Evolutionary conservation across 1,284 basidiomycete genomes (phyloP).

Genomic region (Schizophyllum amplum): DNA sequence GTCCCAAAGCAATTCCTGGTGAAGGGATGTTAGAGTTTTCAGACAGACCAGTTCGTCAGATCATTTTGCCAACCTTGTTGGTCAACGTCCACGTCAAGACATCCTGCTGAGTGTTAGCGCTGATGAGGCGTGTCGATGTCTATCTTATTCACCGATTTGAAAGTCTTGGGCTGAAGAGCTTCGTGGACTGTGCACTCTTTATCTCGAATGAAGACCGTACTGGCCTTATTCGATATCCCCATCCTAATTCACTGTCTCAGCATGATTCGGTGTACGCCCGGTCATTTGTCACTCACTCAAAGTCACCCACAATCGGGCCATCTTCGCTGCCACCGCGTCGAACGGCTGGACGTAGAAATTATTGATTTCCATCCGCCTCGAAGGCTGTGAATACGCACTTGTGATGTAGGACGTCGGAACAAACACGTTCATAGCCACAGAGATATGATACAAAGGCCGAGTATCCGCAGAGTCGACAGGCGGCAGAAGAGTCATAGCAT

Average conservation of each 20-base stretch:
- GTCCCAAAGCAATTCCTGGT: background rate
- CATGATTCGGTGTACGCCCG: background rate
- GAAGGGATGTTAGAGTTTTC: too few species aligned
- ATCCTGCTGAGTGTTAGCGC: background rate
- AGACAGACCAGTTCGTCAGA: background rate
- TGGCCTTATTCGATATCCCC: background rate
- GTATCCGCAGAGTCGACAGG: constrained; percentile 21
- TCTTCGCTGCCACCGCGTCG: constrained; percentile 10
- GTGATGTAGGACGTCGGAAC: constrained; percentile 33
- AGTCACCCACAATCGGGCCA: constrained; percentile 32
- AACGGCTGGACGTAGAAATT: background rate
- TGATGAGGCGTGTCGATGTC: background rate
- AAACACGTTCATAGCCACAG: constrained; percentile 33
- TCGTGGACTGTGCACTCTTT: background rate
- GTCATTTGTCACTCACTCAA: constrained; percentile 23
- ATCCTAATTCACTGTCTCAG: background rate
- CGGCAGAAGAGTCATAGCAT: constrained; percentile 27
- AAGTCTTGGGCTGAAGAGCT: background rate
- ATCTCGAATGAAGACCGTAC: background rate
- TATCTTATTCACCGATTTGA: background rate
- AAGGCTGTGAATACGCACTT: constrained; percentile 12
- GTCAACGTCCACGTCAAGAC: background rate
- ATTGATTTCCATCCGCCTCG: background rate
- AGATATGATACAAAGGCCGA: constrained; percentile 28
- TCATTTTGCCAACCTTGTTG: background rate